These are phyloP conservation scores for Neurospora pannonica DNA, from an alignment of 495 filamentous ascomycete genomes.

Conservation along the genomic window DNA sequence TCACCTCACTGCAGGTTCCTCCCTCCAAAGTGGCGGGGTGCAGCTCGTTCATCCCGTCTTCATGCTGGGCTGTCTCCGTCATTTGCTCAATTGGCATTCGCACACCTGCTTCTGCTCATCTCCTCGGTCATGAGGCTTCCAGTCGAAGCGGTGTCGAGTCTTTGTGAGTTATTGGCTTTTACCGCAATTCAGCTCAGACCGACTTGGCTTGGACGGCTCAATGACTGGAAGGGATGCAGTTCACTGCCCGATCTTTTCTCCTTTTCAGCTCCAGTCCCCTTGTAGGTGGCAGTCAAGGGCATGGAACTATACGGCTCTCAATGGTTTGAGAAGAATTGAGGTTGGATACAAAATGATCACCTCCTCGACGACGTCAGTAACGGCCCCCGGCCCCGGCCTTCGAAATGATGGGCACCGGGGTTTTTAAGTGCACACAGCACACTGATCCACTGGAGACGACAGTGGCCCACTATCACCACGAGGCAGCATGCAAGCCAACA, in stretches of 20 bases:
- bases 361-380: neutral
- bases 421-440: neutral
- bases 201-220: neutral
- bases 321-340: neutral
- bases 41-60: neutral
- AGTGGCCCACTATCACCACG: neutral
- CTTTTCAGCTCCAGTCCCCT: neutral
- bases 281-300: neutral
- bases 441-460: neutral
- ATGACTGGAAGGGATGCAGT: neutral
- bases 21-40: neutral
- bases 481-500: neutral
- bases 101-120: neutral
- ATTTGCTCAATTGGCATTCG: neutral
- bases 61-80: neutral
- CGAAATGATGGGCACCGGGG: neutral
- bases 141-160: neutral
- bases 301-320: neutral
- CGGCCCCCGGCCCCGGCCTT: neutral
- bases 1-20: neutral
- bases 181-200: neutral
- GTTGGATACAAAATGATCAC: neutral
- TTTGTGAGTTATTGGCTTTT: neutral
- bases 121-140: neutral
- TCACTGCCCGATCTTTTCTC: neutral